A percentile compares a stretch with the other conserved stretches of the same genome.
Conservation (phyloP, 176 grass and related monocot species). For the Eleusine indica region DNA sequence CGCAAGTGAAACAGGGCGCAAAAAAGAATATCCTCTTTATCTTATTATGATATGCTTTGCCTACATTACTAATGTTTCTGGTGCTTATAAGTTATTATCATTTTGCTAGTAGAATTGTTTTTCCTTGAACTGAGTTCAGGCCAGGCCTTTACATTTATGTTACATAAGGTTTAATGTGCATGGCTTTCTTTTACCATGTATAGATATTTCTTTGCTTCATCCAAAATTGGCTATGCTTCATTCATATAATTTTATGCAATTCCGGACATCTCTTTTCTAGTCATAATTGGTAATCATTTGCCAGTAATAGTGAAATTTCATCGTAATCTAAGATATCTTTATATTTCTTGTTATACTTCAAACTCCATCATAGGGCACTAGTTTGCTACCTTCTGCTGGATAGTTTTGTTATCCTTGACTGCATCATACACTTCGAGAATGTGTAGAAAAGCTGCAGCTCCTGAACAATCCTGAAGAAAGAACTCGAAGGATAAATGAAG, state of each 20-base stretch:
- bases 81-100: background rate
- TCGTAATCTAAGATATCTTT: constrained; percentile 19
- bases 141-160: constrained; percentile 7
- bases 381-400: background rate
- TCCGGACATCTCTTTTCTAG: constrained; percentile 5
- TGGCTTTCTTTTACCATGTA: constrained; percentile 7
- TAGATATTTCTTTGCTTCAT: constrained; percentile 26
- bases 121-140: background rate
- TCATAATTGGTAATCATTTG: background rate
- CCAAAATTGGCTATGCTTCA: background rate
- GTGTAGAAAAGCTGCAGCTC: constrained; percentile 85
- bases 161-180: background rate
- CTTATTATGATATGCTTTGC: constrained; percentile 36
- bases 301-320: background rate
- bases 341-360: constrained; percentile 9
- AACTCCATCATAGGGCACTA: background rate
- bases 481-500: constrained; percentile 67
- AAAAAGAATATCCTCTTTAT: constrained; percentile 96
- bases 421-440: constrained; percentile 79
- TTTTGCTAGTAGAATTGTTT: background rate
- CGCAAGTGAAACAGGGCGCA: constrained; percentile 95
- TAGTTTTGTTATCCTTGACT: constrained; percentile 65
- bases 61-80: background rate
- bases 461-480: constrained; percentile 80
- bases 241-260: constrained; percentile 9